Evolutionary conservation across 163 green algal genomes (phyloP), one percentile per base, ranked within the genome.

Genomic region (Chlamydomonas reinhardtii): DNA sequence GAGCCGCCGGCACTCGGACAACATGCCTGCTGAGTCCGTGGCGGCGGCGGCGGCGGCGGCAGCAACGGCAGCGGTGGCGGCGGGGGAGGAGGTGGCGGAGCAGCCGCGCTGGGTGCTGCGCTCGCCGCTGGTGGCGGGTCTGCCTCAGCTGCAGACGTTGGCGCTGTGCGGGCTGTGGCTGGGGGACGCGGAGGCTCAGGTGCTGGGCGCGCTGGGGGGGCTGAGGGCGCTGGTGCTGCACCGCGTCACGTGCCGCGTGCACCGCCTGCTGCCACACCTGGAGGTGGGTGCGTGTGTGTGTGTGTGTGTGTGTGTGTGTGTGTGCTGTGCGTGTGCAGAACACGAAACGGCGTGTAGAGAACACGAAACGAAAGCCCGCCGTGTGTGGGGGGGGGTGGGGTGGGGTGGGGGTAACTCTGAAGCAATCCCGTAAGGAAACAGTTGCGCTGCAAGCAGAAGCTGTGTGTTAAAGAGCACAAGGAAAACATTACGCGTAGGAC

Each of bases 101-200:
- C 59, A n/a, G 22, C 59, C 8, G 22, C 59, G 4, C 59, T 29
- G 22, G 59, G 22, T 1, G 32, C 43, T 19, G 15, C 32, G 25
- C 4, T 43, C 19, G 6, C 68, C 22, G 39, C 32, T 32, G 14
- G 29, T 15, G 14, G 31, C 31, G 14, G 4, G 25, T 15, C 31
- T 70, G 74, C 22, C 35, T 37, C 31, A 19, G 31, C 54, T 70
- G 52, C 4, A 24, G n/a, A 54, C 52, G 17, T 17, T 80, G 31
- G n/a, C 39, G 31, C 74, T 80, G 31, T 52, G 74, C 52, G 74
- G 74, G 56, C 11, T 72, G 20, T 34, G 73, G 56, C n/a, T 69
- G 73, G 54, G 48, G 2, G n/a, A 17, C 29, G 31, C 1, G 31
- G 48, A 56, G 48, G 48, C 48, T 31, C 31, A 19, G 73, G 70